A percentile compares a stretch with the other conserved stretches of the same genome.
Conservation (phyloP, 78 protist genomes). For the Acrasis kona region DNA sequence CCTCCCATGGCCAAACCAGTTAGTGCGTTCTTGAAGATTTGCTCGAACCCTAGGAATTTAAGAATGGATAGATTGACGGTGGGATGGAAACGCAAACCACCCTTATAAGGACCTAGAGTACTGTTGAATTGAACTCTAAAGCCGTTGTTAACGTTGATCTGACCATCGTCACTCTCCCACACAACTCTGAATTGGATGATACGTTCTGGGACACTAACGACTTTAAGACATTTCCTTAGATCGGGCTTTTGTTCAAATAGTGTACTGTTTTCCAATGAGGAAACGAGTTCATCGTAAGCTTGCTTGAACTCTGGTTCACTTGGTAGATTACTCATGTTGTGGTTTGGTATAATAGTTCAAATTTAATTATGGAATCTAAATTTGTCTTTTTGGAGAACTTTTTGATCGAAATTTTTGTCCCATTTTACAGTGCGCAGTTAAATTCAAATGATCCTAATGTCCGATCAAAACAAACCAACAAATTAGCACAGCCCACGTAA, state of each 20-base stretch:
- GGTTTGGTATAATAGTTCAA: too few relatives aligned
- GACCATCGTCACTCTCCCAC: slow-evolving; percentile 48
- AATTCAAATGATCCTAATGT: too few relatives aligned
- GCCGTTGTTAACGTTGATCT: slow-evolving; percentile 44
- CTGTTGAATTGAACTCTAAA: slow-evolving; percentile 58
- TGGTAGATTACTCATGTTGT: too few relatives aligned
- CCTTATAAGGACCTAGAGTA: slow-evolving; percentile 70
- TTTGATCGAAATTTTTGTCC: too few relatives aligned
- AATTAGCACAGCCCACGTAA: too few relatives aligned
- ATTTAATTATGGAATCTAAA: too few relatives aligned
- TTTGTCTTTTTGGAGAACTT: too few relatives aligned
- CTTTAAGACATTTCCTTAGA: neutral
- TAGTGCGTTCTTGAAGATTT: slow-evolving; percentile 64
- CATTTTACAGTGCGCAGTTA: too few relatives aligned
- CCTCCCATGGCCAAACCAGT: slow-evolving; percentile 61
- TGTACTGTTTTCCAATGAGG: slow-evolving; percentile 22
- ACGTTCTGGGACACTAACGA: slow-evolving; percentile 50
- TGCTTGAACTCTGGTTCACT: slow-evolving; percentile 44
- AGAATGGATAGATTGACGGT: slow-evolving; percentile 47
- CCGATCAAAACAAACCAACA: too few relatives aligned
- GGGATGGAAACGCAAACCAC: slow-evolving; percentile 72
- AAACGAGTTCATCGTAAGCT: slow-evolving; percentile 35
- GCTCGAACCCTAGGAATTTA: slow-evolving; percentile 72
- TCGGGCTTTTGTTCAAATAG: slow-evolving; percentile 24
- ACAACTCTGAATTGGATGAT: slow-evolving; percentile 53